A percentile compares a stretch with the other conserved stretches of the same genome.
These are phyloP conservation scores for Fusarium penzigii DNA, from an alignment of 2,329 filamentous ascomycete genomes.

Conservation along the genomic window DNA sequence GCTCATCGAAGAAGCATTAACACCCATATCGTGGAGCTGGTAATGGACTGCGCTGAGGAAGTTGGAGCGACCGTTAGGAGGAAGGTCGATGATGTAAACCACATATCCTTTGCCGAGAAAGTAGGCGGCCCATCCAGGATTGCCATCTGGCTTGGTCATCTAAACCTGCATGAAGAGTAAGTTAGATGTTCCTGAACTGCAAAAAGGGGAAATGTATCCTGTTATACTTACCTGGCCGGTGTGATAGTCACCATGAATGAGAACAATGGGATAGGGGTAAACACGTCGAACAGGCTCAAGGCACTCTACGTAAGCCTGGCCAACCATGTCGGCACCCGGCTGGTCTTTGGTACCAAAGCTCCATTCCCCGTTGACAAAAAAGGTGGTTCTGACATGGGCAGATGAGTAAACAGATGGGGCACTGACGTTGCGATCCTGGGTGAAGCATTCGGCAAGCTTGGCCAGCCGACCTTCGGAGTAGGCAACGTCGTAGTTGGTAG, in stretches of 20 bases:
- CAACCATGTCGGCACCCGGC: conserved; percentile 20
- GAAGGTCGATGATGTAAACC: conserved; percentile 46
- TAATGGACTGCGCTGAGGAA: conserved; percentile 22
- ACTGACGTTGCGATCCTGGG: not conserved
- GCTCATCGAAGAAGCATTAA: conserved; percentile 15
- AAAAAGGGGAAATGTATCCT: not conserved
- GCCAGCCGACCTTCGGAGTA: not conserved
- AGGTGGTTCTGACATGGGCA: conserved; percentile 21
- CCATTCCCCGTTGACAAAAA: conserved; percentile 30
- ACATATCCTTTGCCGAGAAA: conserved; percentile 44
- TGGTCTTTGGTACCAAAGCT: conserved; percentile 9
- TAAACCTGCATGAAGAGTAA: conserved; percentile 32
- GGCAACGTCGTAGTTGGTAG: not conserved
- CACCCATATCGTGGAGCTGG: conserved; percentile 21
- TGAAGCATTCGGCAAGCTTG: not conserved
- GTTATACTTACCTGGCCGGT: conserved; percentile 32
- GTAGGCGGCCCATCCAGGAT: conserved; percentile 46
- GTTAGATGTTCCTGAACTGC: not conserved
- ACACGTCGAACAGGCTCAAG: conserved; percentile 22
- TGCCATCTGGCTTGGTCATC: conserved; percentile 48
- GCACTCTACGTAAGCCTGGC: conserved; percentile 39
- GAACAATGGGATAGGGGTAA: conserved; percentile 30
- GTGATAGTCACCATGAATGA: conserved; percentile 40
- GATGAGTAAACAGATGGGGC: not conserved
- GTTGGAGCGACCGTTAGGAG: conserved; percentile 40